A percentile compares a stretch with the other conserved stretches of the same genome.
phyloP scores from a whole-genome alignment of 371 early-diverging fungal genomes.

The Smittium mucronatum region DNA sequence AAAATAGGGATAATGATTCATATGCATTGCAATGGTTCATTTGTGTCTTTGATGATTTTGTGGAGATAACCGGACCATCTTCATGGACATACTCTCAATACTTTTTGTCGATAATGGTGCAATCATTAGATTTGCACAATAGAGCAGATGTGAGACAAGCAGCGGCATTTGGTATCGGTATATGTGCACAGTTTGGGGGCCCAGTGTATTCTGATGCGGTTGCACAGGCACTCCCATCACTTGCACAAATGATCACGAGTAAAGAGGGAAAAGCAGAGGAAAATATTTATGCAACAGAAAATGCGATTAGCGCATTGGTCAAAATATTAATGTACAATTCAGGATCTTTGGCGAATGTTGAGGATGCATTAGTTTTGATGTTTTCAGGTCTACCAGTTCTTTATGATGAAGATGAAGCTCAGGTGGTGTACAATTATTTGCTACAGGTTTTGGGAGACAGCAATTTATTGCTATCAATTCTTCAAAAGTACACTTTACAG shows the following conservation, averaged over 20 bases:
- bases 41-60: conserved; percentile 77
- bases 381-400: conserved; percentile 63
- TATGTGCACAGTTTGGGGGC: conserved; percentile 74
- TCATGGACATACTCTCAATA: conserved; percentile 55
- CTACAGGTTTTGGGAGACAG: conserved; percentile 49
- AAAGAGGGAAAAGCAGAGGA: conserved; percentile 54
- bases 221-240: conserved; percentile 36
- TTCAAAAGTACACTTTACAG: not conserved
- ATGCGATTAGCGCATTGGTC: conserved; percentile 73
- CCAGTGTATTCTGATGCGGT: conserved; percentile 52
- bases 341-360: conserved; percentile 40
- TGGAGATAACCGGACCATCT: conserved; percentile 73
- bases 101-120: conserved; percentile 54
- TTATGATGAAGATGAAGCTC: conserved; percentile 77
- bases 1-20: conserved; percentile 29
- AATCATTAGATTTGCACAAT: conserved; percentile 46
- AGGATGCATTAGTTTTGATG: conserved; percentile 60
- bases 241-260: conserved; percentile 50
- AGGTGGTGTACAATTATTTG: conserved; percentile 59
- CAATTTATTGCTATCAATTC: conserved; percentile 14
- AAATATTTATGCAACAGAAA: conserved; percentile 74
- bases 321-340: conserved; percentile 64
- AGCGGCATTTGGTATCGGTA: conserved; percentile 82
- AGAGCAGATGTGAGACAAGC: conserved; percentile 72
- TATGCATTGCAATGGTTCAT: conserved; percentile 75